These are phyloP conservation scores for Podospora comata DNA, from an alignment of 495 filamentous ascomycete genomes.

Conservation along the genomic window DNA sequence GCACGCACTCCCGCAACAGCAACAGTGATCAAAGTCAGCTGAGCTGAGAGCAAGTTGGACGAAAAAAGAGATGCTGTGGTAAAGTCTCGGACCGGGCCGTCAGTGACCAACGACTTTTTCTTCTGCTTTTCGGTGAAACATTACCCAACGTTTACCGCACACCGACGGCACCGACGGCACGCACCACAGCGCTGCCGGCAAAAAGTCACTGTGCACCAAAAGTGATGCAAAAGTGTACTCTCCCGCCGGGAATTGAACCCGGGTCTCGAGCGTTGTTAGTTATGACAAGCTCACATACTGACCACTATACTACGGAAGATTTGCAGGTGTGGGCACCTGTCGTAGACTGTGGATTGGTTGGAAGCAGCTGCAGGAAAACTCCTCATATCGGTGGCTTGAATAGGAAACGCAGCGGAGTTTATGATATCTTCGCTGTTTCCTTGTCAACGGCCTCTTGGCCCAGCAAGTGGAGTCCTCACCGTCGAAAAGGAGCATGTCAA, in stretches of 20 bases:
- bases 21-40: not conserved
- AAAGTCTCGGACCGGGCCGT: not conserved
- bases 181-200: not conserved
- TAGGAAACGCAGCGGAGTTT: not conserved
- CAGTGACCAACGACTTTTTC: not conserved
- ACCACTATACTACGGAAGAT: not conserved
- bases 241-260: not conserved
- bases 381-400: not conserved
- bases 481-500: not conserved
- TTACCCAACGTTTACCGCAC: not conserved
- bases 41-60: too few relatives aligned
- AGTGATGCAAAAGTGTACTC: not conserved
- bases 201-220: not conserved
- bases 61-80: too few relatives aligned
- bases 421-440: not conserved
- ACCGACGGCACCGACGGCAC: not conserved
- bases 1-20: not conserved
- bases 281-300: not conserved
- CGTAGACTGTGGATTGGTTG: not conserved
- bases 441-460: not conserved
- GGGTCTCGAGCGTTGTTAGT: not conserved
- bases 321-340: not conserved
- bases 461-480: not conserved
- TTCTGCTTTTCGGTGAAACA: not conserved
- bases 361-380: not conserved